Evolutionary conservation across 768 basidiomycete genomes (phyloP).

Genomic region (Cystobasidium tubakii): DNA sequence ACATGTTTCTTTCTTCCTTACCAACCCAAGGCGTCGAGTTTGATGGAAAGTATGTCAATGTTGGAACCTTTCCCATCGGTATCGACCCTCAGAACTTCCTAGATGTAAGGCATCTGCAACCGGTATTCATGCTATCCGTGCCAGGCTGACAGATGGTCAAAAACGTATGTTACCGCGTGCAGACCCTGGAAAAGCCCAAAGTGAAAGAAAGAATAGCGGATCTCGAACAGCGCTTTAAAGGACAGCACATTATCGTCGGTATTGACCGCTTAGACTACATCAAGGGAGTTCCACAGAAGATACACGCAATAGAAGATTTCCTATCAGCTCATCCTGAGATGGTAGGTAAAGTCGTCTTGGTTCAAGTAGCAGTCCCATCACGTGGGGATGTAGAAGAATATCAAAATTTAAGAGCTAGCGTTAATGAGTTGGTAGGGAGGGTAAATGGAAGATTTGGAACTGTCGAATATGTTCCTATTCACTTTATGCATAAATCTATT

Average conservation of each 20-base stretch:
- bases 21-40: constrained; percentile 65
- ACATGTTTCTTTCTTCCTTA: background rate
- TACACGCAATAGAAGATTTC: constrained; percentile 94
- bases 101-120: constrained; percentile 56
- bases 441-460: constrained; percentile 99
- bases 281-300: constrained; percentile 98
- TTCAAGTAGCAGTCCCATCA: constrained; percentile 94
- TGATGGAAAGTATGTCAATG: constrained; percentile 87
- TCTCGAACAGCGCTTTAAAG: constrained; percentile 82
- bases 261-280: constrained; percentile 98
- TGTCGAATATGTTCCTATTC: constrained; percentile 99
- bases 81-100: constrained; percentile 92
- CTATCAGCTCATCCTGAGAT: constrained; percentile 96
- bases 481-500: constrained; percentile 96
- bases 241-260: constrained; percentile 94
- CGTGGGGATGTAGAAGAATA: constrained; percentile 99
- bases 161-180: constrained; percentile 18
- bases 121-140: too few relatives aligned
- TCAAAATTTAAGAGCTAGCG: constrained; percentile 88
- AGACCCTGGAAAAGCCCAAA: constrained; percentile 72
- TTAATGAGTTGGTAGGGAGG: constrained; percentile 95
- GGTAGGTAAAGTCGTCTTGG: constrained; percentile 97
- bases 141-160: too few relatives aligned
- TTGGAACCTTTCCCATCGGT: constrained; percentile 98
- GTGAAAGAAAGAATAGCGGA: constrained; percentile 75